Evolutionary conservation across 2,329 filamentous ascomycete species (phyloP), one percentile per base, ranked within the genome.

Genomic region (Ambrosiella beaveri): DNA sequence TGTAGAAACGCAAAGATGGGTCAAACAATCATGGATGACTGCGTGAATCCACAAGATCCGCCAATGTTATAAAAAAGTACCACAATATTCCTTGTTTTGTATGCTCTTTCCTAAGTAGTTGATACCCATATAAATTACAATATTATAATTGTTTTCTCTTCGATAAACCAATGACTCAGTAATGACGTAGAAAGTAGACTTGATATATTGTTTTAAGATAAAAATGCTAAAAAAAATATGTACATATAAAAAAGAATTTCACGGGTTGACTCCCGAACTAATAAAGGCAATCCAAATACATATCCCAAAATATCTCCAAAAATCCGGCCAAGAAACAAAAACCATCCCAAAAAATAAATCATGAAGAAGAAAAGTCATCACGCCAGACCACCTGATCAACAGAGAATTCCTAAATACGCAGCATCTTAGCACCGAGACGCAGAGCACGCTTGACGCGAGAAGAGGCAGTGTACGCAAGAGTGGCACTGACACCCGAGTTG

Each of bases 401-500:
- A 45, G 17, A 37, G 5, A 56, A 2, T 19, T 36, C 44, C 54
- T 59, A 62, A 6, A 62, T 54, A 15, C 55, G 56, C 19, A 60
- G 37, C 60, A 63, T 62, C 59, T 63, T 63, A 7, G 62, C 61
- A 38, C 62, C 60, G 17, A 61, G 57, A 52, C 59, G 63, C 0
- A 64, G 11, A 2, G 62, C 60, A 7, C 61, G 59, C 59, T 62
- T 62, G 13, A 57, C 39, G 12, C 60, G 54, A 51, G 58, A 60
- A 47, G 53, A 40, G 3, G 44, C 45, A 17, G 57, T 45, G 44
- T 58, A 61, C 7, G 38, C 53, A 1, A 58, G 57, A 7, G 69
- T 67, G 59, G 45, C 35, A 9, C 56, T 52, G 15, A 75, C 66
- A 0, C 77, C 77, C 0, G 64, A 56, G 1, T 64, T 64, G 65